A percentile compares a stretch with the other conserved stretches of the same genome.
phyloP scores from a whole-genome alignment of 176 grass and related monocot species.

The Musa acuminata region DNA sequence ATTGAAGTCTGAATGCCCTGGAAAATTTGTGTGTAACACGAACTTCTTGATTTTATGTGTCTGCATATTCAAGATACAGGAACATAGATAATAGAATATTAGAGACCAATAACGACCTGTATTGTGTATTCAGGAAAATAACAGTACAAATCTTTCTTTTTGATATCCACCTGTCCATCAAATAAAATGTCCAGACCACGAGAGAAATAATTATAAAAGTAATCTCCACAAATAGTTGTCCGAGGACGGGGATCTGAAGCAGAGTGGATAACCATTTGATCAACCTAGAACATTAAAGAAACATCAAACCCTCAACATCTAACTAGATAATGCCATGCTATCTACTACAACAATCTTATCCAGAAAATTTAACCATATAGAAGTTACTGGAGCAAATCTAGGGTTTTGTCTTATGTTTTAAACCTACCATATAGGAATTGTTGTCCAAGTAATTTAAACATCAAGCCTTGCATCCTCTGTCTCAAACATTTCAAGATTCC shows the following conservation, averaged over 20 bases:
- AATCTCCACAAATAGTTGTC: conserved; percentile 79
- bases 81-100: neutral
- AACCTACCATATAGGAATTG: no score
- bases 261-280: conserved; percentile 99
- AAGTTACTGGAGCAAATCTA: no score
- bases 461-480: neutral
- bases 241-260: conserved; percentile 65
- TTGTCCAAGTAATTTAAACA: neutral
- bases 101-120: neutral
- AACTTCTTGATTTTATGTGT: conserved; percentile 99
- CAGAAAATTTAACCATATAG: no score
- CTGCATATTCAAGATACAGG: conserved; percentile 24
- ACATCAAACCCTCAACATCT: neutral
- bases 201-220: conserved; percentile 95
- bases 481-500: neutral
- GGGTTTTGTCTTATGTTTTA: no score
- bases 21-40: conserved; percentile 93
- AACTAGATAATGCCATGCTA: no score
- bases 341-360: no score
- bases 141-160: no score
- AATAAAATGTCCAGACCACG: conserved; percentile 96
- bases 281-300: conserved; percentile 43
- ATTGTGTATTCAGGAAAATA: no score
- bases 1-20: conserved; percentile 92
- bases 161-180: conserved; percentile 66